Evolutionary conservation across 2,329 filamentous ascomycete species (phyloP).

Genomic region (Magnaporthiopsis incrustans): DNA sequence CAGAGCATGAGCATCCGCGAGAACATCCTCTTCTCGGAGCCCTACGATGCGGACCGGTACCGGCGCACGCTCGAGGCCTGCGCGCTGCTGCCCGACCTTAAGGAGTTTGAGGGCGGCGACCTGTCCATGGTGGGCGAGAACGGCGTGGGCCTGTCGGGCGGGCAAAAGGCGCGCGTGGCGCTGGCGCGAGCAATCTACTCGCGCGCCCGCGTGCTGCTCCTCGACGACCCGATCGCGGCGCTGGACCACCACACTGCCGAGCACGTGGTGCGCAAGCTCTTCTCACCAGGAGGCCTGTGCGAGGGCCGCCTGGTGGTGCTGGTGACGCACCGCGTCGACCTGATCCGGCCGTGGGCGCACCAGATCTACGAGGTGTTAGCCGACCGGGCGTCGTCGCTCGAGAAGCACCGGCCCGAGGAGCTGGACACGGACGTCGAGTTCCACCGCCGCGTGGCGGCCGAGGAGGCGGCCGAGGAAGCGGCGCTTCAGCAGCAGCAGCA

Average conservation of each 20-base stretch:
- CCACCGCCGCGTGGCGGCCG: constrained; percentile 27
- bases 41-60: constrained; percentile 47
- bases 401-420: constrained; percentile 12
- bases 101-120: constrained; percentile 48
- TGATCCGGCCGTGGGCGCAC: constrained; percentile 64
- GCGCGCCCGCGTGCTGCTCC: constrained; percentile 44
- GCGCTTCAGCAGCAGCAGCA: constrained; percentile 11
- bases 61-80: constrained; percentile 53
- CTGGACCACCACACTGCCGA: constrained; percentile 55
- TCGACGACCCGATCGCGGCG: constrained; percentile 57
- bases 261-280: constrained; percentile 51
- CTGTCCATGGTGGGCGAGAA: constrained; percentile 53
- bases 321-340: constrained; percentile 71
- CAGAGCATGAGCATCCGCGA: constrained; percentile 58
- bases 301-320: constrained; percentile 65
- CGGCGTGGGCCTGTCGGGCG: constrained; percentile 54
- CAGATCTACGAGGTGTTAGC: constrained; percentile 65
- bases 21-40: constrained; percentile 54
- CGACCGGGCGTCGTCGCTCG: constrained; percentile 36
- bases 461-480: constrained; percentile 1
- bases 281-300: constrained; percentile 29
- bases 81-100: constrained; percentile 47
- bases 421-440: constrained; percentile 31
- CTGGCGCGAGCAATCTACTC: constrained; percentile 57
- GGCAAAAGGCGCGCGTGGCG: constrained; percentile 55